Conservation (phyloP, 306 rosid genomes). For the Betula pendula region DNA sequence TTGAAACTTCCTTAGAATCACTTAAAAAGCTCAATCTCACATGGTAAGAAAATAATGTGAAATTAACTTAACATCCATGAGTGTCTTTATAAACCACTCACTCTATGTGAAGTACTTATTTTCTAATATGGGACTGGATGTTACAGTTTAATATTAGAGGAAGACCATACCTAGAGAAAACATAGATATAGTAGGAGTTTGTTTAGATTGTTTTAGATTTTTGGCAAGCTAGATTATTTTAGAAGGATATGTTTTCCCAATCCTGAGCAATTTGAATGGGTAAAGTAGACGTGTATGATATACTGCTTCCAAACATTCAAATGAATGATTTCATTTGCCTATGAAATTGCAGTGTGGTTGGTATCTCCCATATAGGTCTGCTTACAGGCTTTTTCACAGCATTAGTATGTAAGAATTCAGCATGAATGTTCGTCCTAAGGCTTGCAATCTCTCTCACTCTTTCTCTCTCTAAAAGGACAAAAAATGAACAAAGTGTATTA, state of each 20-base stretch:
- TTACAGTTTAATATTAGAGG: neutral
- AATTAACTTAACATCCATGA: too few species aligned
- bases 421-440: too few species aligned
- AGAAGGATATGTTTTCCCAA: neutral
- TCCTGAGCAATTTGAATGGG: constrained; percentile 6
- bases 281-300: neutral
- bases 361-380: neutral
- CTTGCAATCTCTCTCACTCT: neutral
- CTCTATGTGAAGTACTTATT: too few species aligned
- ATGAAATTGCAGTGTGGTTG: neutral
- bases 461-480: neutral
- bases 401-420: too few species aligned
- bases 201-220: neutral
- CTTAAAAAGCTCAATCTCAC: too few species aligned
- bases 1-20: too few species aligned
- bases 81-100: too few species aligned
- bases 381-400: neutral
- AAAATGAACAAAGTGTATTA: neutral
- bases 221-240: neutral
- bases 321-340: neutral
- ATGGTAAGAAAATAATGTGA: too few species aligned
- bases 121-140: too few species aligned
- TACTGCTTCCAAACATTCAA: neutral
- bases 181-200: neutral
- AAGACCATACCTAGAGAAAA: neutral